Evolutionary conservation across 2,329 filamentous ascomycete species (phyloP).

Genomic region (Fusarium marasasianum): DNA sequence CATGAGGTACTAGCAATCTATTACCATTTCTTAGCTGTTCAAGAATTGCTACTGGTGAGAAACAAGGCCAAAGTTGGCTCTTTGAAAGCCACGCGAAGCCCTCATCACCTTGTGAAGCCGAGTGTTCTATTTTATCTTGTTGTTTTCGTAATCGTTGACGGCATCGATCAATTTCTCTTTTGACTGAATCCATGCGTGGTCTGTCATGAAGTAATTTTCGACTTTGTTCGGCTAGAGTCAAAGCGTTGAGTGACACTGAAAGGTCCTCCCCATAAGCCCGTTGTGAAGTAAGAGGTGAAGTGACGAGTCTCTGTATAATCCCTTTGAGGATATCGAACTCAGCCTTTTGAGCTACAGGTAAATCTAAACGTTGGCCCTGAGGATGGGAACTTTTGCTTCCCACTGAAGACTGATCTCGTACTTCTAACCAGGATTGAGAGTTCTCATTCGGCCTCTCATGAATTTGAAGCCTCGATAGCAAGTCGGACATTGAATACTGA

Average conservation of each 20-base stretch:
- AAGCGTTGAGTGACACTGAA: not conserved
- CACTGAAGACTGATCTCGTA: not conserved
- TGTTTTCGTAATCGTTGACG: not conserved
- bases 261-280: slow-evolving; percentile 35
- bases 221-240: not conserved
- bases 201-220: rapidly evolving
- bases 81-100: slow-evolving; percentile 51
- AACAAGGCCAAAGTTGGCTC: slow-evolving; percentile 56
- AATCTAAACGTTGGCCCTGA: not conserved
- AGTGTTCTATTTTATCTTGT: not conserved
- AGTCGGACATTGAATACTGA: not conserved
- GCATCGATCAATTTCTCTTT: not conserved
- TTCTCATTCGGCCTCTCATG: too few relatives aligned
- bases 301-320: slow-evolving; percentile 6
- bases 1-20: slow-evolving; percentile 41
- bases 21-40: slow-evolving; percentile 53
- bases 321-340: not conserved
- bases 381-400: not conserved
- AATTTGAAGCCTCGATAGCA: not conserved
- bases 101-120: not conserved
- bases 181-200: rapidly evolving
- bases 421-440: not conserved
- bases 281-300: not conserved
- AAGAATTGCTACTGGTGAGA: slow-evolving; percentile 55
- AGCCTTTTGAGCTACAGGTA: not conserved